Evolutionary conservation across 2,329 filamentous ascomycete genomes (phyloP).

Genomic region (Fusarium sororula): DNA sequence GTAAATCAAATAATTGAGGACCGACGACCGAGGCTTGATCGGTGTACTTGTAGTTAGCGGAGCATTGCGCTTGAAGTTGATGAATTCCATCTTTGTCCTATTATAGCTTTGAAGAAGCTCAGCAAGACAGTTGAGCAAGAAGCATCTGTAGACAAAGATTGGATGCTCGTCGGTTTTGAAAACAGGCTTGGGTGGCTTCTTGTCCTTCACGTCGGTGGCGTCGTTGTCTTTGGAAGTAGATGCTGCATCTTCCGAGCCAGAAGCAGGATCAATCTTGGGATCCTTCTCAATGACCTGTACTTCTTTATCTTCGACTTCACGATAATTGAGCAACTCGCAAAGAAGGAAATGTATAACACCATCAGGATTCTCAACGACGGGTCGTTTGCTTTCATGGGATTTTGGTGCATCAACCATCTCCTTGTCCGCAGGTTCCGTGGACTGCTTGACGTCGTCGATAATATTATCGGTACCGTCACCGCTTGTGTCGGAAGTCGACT

Average conservation of each 20-base stretch:
- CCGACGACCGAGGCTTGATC: constrained; percentile 90
- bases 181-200: constrained; percentile 73
- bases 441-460: constrained; percentile 61
- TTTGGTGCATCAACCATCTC: constrained; percentile 74
- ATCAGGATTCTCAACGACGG: constrained; percentile 90
- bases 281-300: constrained; percentile 56
- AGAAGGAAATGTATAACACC: constrained; percentile 95
- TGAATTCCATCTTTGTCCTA: constrained; percentile 96
- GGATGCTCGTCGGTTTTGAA: constrained; percentile 95
- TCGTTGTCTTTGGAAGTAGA: constrained; percentile 45
- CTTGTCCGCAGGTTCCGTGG: constrained; percentile 67
- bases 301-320: constrained; percentile 90
- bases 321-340: constrained; percentile 89
- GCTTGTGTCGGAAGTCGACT: constrained; percentile 21
- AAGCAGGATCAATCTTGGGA: constrained; percentile 47
- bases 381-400: constrained; percentile 76
- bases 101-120: constrained; percentile 94
- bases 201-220: constrained; percentile 58
- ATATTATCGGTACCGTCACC: constrained; percentile 24
- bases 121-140: constrained; percentile 89
- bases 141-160: constrained; percentile 96
- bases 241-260: constrained; percentile 38
- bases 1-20: constrained; percentile 92
- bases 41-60: constrained; percentile 86
- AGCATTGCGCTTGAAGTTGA: constrained; percentile 96